These are phyloP conservation scores for Solanum ahanhuiri DNA, from an alignment of 257 asterid species.

Conservation along the genomic window DNA sequence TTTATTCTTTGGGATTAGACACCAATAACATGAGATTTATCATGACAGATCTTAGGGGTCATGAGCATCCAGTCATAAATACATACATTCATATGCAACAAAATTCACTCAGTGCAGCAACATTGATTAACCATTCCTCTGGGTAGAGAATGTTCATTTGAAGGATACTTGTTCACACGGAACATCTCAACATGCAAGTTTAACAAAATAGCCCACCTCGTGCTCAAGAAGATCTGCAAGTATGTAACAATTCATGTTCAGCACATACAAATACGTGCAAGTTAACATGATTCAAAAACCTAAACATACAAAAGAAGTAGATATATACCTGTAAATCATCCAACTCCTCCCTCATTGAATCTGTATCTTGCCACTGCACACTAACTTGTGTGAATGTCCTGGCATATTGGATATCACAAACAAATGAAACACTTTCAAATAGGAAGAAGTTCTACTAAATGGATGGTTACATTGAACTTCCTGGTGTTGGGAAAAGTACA, in stretches of 20 bases:
- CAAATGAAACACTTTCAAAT: neutral
- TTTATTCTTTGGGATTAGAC: neutral
- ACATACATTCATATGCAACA: neutral
- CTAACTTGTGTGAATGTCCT: constrained; percentile 99
- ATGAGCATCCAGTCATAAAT: neutral
- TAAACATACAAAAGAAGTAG: neutral
- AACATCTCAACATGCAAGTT: constrained; percentile 99
- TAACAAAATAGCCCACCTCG: constrained; percentile 94
- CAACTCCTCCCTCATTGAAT: constrained; percentile 96
- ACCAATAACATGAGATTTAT: neutral
- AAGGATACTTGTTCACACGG: constrained; percentile 98
- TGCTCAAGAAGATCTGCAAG: constrained; percentile 89
- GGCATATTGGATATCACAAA: constrained; percentile 17
- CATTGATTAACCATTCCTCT: neutral
- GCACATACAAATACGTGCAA: neutral
- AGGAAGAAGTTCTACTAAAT: neutral
- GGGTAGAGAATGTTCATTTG: neutral
- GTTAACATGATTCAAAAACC: constrained; percentile 1
- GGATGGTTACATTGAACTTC: neutral
- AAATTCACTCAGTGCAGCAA: neutral
- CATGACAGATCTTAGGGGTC: neutral
- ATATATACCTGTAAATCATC: constrained; percentile 85
- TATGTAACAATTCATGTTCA: constrained; percentile 11
- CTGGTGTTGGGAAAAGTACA: neutral
- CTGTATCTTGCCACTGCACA: constrained; percentile 99